These are phyloP conservation scores for Verticillium nonalfalfae DNA, from an alignment of 2,329 filamentous ascomycete species.

Conservation along the genomic window DNA sequence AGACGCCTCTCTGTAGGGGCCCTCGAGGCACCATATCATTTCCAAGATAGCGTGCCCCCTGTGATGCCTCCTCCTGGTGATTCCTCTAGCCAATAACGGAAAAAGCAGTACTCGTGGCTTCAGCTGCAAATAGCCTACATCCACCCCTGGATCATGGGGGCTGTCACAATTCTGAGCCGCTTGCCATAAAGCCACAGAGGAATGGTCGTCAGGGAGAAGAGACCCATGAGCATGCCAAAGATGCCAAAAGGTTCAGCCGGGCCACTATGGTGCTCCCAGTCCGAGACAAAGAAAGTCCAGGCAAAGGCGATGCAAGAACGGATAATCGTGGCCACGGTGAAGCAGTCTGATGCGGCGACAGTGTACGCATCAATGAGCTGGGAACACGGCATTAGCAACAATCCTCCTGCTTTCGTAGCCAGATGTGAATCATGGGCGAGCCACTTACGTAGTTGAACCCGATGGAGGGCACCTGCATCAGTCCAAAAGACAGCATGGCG, in stretches of 20 bases:
- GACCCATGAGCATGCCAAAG: constrained; percentile 43
- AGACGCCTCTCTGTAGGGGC: too few species aligned
- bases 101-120: too few species aligned
- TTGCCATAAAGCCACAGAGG: constrained; percentile 28
- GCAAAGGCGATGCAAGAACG: constrained; percentile 43
- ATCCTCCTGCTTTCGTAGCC: constrained; percentile 16
- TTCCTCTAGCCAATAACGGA: too few species aligned
- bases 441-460: constrained; percentile 25
- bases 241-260: constrained; percentile 43
- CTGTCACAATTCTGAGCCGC: constrained; percentile 27
- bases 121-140: too few species aligned
- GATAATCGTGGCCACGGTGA: constrained; percentile 43
- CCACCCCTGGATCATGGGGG: too few species aligned
- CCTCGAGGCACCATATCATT: too few species aligned
- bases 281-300: constrained; percentile 46
- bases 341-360: constrained; percentile 41
- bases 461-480: constrained; percentile 30
- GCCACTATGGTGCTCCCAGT: constrained; percentile 37
- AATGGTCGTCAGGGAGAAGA: constrained; percentile 33
- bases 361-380: constrained; percentile 39
- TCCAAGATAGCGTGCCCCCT: too few species aligned
- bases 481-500: constrained; percentile 28
- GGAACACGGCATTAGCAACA: constrained; percentile 15
- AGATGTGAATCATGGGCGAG: constrained; percentile 19
- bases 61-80: too few species aligned